Base-by-base conservation (phyloP, 108 stramenopile species). In the Aureococcus anophagefferens region DNA sequence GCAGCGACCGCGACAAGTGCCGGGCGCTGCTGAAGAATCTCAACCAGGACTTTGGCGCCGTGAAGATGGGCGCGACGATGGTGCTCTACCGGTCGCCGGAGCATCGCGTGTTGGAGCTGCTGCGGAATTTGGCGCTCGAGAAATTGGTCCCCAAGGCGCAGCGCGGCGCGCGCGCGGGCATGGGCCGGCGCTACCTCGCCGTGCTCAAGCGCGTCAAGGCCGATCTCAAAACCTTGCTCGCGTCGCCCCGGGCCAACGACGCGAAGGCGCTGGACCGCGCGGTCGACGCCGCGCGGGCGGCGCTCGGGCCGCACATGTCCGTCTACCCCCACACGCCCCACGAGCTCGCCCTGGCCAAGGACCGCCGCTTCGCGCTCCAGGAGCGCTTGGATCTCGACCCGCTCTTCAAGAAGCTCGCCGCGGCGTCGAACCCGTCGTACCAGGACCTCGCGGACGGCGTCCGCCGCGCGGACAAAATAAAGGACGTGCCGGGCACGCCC, bases 81-180 rank as follows among this genome's bases (percentile, higher is more conserved):
- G 75, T 71, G 44, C 46, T 76, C 11, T 76, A 76, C 51, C 28
- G 40, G 18, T 64, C 71, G 65, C 65, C 64, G 64, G 71, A 71
- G 66, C 45, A 64, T 32, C 66, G 71, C 16, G 69, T 81, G 4
- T 80, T 85, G 44, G 80, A 85, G 74, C 84, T 84, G 21, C 76
- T 82, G 29, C 75, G 83, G 30, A 84, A 84, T 73, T 68, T 84
- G 17, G 75, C 78, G n/a, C 76, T 82, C 21, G 81, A 82, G 72
- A 35, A 68, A 62, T 65, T 82, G 65, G 66, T 84, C 31, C 83
- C 81, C 28, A 64, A 72, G 63, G 75, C 76, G n/a, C 83, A 82
- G 79, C 66, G 80, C 70, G 62, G 35, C 34, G 66, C 71, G 21
- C 75, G 80, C 44, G 62, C 46, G 65, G 64, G 75, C 9, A 76